phyloP scores from a whole-genome alignment of 2,329 filamentous ascomycete species.

The Alternaria sp. region DNA sequence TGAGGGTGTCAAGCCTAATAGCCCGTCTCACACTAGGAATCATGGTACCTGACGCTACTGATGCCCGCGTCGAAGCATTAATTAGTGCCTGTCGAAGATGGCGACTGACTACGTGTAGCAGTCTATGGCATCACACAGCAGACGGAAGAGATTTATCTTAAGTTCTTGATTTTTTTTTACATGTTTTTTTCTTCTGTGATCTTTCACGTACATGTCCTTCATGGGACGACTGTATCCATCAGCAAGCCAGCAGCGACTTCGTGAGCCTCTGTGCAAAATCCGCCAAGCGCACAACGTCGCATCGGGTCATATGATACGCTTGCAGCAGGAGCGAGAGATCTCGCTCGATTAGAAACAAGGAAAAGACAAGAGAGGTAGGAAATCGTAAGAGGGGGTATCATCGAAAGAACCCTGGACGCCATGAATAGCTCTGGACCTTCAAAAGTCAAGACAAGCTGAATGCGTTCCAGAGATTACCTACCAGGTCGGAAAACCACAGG shows the following conservation, averaged over 20 bases:
- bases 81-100: neutral
- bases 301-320: neutral
- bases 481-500: conserved; percentile 11
- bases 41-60: neutral
- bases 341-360: neutral
- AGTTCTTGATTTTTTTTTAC: conserved; percentile 19
- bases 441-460: conserved; percentile 17
- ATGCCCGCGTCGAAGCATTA: neutral
- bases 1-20: neutral
- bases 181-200: conserved; percentile 17
- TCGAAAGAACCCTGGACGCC: conserved; percentile 25
- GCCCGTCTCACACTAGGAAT: neutral
- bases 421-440: conserved; percentile 11
- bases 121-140: neutral
- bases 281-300: neutral
- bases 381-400: conserved; percentile 35
- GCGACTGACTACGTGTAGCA: neutral
- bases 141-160: neutral
- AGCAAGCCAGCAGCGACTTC: conserved; percentile 9
- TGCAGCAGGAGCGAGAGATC: neutral
- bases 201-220: conserved; percentile 6
- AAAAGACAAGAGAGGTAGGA: conserved; percentile 14
- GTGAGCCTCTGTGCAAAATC: neutral
- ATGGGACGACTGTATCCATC: conserved; percentile 4
- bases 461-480: conserved; percentile 23